Conservation (phyloP, 2,329 filamentous ascomycete genomes). For the Exophiala oligosperma region DNA sequence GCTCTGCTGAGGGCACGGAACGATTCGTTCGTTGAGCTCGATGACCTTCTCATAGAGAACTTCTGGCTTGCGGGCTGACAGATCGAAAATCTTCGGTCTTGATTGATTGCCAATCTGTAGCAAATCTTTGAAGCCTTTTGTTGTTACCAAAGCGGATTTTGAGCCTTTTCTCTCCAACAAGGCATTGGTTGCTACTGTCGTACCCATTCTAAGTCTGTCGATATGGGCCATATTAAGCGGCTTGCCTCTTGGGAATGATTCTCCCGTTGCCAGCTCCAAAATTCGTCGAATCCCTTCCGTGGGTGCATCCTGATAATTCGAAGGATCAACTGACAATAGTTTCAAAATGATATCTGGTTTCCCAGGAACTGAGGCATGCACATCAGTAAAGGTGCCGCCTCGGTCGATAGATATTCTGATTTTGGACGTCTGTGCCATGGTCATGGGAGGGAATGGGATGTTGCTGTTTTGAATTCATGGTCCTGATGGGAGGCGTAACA, state of each 20-base stretch:
- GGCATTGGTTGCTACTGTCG: constrained; percentile 86
- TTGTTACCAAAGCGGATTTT: constrained; percentile 81
- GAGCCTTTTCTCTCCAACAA: constrained; percentile 86
- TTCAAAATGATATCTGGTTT: constrained; percentile 37
- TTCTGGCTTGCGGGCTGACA: constrained; percentile 84
- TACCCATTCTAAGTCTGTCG: constrained; percentile 63
- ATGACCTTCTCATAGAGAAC: constrained; percentile 47
- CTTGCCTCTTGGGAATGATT: constrained; percentile 13
- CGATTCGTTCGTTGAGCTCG: constrained; percentile 28
- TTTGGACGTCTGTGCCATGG: neutral
- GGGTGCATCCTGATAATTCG: constrained; percentile 56
- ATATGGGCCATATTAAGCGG: neutral
- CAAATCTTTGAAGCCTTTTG: constrained; percentile 82
- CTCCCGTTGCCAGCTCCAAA: constrained; percentile 33
- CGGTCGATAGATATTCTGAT: constrained; percentile 31
- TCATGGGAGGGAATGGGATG: neutral
- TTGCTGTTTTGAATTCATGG: neutral
- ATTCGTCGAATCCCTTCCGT: constrained; percentile 80
- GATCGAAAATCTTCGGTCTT: constrained; percentile 84
- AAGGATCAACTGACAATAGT: constrained; percentile 41
- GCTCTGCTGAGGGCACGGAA: constrained; percentile 3
- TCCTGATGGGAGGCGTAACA: neutral
- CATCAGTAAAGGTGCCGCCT: constrained; percentile 44
- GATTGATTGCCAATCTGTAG: constrained; percentile 89
- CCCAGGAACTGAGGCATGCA: constrained; percentile 41